These are phyloP conservation scores for Delonix regia DNA, from an alignment of 306 rosid genomes.

Conservation along the genomic window DNA sequence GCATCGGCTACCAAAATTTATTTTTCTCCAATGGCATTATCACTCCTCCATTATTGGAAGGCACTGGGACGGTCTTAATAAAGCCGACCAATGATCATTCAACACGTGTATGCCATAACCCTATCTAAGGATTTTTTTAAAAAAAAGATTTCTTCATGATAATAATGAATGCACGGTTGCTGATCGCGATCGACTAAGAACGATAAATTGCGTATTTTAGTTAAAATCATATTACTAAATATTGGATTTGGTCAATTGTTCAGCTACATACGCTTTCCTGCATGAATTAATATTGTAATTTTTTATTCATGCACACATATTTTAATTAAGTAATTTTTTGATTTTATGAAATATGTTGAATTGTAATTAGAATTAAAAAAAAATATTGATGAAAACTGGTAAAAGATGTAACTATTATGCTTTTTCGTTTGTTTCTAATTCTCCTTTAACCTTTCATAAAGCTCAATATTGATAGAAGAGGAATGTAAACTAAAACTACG, in stretches of 20 bases:
- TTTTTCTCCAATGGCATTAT: neutral
- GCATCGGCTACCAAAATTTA: neutral
- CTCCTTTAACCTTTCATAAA: too few relatives aligned
- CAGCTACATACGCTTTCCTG: neutral
- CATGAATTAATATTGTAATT: too few relatives aligned
- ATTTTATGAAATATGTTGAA: too few relatives aligned
- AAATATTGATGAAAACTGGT: too few relatives aligned
- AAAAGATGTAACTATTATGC: too few relatives aligned
- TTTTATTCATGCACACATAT: too few relatives aligned
- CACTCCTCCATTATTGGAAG: neutral
- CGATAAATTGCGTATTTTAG: neutral
- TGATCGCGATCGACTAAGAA: neutral
- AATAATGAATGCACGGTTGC: neutral
- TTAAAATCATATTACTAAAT: neutral
- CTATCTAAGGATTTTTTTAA: neutral
- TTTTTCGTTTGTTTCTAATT: too few relatives aligned
- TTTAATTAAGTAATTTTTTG: too few relatives aligned
- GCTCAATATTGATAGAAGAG: too few relatives aligned
- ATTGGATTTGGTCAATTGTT: neutral
- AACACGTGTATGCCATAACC: neutral
- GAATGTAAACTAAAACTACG: too few relatives aligned
- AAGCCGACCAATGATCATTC: neutral
- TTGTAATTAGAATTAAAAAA: too few relatives aligned
- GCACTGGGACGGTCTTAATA: neutral
- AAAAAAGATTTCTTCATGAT: neutral